These are phyloP conservation scores for Pouteria campechiana DNA, from an alignment of 179 eudicot genomes.

Conservation along the genomic window DNA sequence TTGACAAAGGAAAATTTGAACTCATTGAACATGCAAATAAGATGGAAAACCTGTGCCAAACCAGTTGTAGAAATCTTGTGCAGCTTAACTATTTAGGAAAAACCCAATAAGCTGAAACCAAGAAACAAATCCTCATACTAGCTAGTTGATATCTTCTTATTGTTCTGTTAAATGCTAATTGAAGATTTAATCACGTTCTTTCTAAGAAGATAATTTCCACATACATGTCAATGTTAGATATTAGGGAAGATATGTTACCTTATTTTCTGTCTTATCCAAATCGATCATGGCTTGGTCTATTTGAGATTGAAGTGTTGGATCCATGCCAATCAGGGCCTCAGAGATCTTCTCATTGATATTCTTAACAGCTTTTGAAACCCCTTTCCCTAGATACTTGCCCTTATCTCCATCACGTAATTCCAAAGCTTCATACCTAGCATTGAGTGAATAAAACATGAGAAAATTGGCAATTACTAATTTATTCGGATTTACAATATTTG, in stretches of 20 bases:
- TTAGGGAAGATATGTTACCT: slow-evolving; percentile 31
- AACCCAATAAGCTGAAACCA: no score
- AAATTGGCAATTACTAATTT: not conserved
- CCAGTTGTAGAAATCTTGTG: no score
- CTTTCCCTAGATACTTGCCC: slow-evolving; percentile 67
- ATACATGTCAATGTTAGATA: not conserved
- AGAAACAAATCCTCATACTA: no score
- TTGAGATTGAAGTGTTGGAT: slow-evolving; percentile 90
- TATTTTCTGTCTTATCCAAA: slow-evolving; percentile 93
- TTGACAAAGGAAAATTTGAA: no score
- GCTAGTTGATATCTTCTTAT: no score
- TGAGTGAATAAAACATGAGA: not conserved
- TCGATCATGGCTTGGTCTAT: slow-evolving; percentile 96
- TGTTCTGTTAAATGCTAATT: no score
- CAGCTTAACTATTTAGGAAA: no score
- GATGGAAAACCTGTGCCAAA: no score
- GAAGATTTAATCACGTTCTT: no score
- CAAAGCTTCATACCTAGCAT: slow-evolving; percentile 74
- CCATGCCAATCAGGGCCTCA: slow-evolving; percentile 94
- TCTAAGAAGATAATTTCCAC: no score
- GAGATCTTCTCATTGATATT: slow-evolving; percentile 90
- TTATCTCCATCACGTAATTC: slow-evolving; percentile 93
- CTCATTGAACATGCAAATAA: no score
- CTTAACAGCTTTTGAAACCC: slow-evolving; percentile 78
- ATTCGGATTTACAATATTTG: no score